A percentile compares a stretch with the other conserved stretches of the same genome.
Evolutionary conservation across 164 flowering plant genomes (phyloP).

Genomic region (Warburgia ugandensis): DNA sequence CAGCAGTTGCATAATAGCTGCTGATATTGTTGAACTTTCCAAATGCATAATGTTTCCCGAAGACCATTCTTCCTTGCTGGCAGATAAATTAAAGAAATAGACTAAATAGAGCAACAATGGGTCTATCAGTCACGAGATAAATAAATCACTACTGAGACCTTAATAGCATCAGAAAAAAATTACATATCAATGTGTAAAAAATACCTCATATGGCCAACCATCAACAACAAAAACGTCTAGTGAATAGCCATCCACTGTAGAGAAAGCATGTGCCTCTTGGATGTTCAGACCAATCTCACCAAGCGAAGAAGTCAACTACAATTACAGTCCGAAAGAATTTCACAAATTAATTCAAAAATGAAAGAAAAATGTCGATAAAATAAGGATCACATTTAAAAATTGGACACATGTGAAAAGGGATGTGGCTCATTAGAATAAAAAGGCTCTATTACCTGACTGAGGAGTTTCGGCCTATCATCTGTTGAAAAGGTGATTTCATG

Average conservation of each 20-base stretch:
- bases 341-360: neutral
- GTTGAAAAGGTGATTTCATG: slow-evolving; percentile 36
- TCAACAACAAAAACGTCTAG: slow-evolving; percentile 96
- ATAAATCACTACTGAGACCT: no score
- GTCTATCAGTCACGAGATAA: no score
- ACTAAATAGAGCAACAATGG: neutral
- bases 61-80: no score
- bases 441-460: slow-evolving; percentile 25
- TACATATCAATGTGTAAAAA: neutral
- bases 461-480: slow-evolving; percentile 33
- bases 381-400: no score
- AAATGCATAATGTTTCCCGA: no score
- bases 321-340: neutral
- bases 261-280: slow-evolving; percentile 97
- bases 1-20: no score
- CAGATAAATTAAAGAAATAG: no score
- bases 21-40: no score
- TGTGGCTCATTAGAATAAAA: neutral
- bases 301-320: slow-evolving; percentile 76
- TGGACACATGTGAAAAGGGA: neutral
- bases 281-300: slow-evolving; percentile 88
- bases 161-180: neutral
- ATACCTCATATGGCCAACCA: slow-evolving; percentile 88
- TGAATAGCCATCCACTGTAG: slow-evolving; percentile 93
- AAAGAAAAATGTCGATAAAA: no score